Percentiles rank a stretch among this genome's conserved stretches.
Conservation (phyloP, 1,284 basidiomycete genomes). For the Ganoderma lingzhi region DNA sequence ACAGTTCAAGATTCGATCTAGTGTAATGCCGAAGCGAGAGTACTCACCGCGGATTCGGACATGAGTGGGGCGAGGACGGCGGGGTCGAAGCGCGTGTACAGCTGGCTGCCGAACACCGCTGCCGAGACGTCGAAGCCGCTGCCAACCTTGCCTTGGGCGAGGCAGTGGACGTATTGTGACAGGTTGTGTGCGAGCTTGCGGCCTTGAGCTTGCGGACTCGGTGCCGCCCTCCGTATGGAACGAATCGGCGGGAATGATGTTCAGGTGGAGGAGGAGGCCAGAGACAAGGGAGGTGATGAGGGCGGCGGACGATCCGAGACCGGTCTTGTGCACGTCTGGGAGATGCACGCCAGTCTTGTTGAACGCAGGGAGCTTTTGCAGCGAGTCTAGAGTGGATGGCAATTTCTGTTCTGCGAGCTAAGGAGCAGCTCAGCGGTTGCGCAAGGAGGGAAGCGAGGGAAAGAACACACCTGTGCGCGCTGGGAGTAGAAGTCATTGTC, state of each 20-base stretch:
- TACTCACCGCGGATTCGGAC: conserved; percentile 52
- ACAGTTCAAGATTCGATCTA: not conserved
- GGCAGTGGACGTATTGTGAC: conserved; percentile 95
- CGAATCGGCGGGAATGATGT: conserved; percentile 62
- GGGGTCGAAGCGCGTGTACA: conserved; percentile 92
- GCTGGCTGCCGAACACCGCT: conserved; percentile 94
- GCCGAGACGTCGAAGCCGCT: conserved; percentile 97
- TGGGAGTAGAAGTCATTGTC: conserved; percentile 99
- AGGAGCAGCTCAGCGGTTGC: not conserved
- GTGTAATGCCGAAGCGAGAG: not conserved
- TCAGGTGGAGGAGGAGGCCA: conserved; percentile 84
- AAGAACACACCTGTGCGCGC: conserved; percentile 72
- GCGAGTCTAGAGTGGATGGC: conserved; percentile 66
- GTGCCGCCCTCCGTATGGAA: conserved; percentile 44
- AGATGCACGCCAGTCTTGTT: conserved; percentile 75
- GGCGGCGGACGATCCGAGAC: conserved; percentile 95
- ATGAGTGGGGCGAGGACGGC: conserved; percentile 73
- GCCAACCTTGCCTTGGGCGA: conserved; percentile 98
- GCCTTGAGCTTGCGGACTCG: conserved; percentile 49
- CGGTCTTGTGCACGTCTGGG: conserved; percentile 94
- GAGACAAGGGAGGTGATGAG: conserved; percentile 95
- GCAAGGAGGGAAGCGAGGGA: conserved; percentile 1
- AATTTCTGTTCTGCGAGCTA: conserved; percentile 72
- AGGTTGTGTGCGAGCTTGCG: conserved; percentile 86
- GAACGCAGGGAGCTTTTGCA: conserved; percentile 79